Conservation (phyloP, 2,329 filamentous ascomycete genomes). For the Chaetomium strumarium region DNA sequence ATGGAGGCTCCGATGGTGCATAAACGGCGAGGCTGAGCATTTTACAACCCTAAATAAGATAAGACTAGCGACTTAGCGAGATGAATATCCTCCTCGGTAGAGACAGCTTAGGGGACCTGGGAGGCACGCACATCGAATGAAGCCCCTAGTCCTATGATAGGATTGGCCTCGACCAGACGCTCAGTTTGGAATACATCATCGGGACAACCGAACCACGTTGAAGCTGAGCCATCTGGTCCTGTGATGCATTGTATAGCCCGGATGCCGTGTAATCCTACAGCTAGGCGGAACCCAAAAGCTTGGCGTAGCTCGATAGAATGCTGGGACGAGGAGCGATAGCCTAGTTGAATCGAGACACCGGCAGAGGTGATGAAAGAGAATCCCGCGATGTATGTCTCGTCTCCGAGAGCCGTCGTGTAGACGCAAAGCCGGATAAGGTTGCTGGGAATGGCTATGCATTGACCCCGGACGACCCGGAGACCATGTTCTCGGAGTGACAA, state of each 20-base stretch:
- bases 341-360: neutral
- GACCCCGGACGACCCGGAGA: neutral
- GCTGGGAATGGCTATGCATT: neutral
- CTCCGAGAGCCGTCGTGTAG: neutral
- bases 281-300: neutral
- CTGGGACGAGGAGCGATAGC: neutral
- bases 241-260: slow-evolving; percentile 1
- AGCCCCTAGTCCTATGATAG: neutral
- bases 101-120: neutral
- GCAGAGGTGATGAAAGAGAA: neutral
- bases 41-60: neutral
- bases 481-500: no score
- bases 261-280: neutral
- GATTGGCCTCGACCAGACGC: neutral
- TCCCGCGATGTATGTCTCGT: neutral
- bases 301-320: neutral
- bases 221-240: neutral
- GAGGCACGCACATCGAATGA: slow-evolving; percentile 1
- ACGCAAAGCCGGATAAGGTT: neutral
- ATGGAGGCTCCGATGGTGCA: neutral
- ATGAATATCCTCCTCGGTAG: no score
- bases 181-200: neutral
- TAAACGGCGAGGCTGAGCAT: slow-evolving; percentile 3
- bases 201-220: slow-evolving; percentile 1
- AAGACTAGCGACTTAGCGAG: neutral